Evolutionary conservation across 768 basidiomycete genomes (phyloP), one percentile per base, ranked within the genome.

Genomic region (Tubosaeta sp.): DNA sequence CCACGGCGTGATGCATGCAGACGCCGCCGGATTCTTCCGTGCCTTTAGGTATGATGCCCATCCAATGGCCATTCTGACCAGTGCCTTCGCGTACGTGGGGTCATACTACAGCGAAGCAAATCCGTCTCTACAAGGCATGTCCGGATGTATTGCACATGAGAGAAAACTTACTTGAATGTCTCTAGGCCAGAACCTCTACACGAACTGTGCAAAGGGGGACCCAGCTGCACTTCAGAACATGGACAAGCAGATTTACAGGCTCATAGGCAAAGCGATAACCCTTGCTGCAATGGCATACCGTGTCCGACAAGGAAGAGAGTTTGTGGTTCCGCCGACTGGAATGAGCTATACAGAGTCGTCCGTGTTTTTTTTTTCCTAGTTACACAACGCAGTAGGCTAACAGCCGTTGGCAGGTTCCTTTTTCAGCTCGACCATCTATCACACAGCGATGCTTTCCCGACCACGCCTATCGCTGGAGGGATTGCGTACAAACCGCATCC

Each of bases 281-380:
- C 74, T 94, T 35, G 92, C 92, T 54, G 90, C 92, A 80, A 94
- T 94, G 91, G 92, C 93, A 0, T 95, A 94, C 67, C 90, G 93
- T 27, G 80, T 94, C 30, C 86, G 93, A 35, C 90, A 92, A 72
- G 93, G 93, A 31, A 79, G 93, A 51, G 83, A 88, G 44, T 94
- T 95, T 61, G 90, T 94, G 16, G 79, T 77, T 0, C 90, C 93
- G 4, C 91, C 90, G 6, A 81, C 83, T 1, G 88, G 87, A 0
- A 75, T 93, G 46, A 87, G 83, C 61, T 94, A 94, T 59, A 82
- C 91, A 4, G 90, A 83, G 67, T 87, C 87, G 87, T 88, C 61
- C 59, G 56, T 57, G 9, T n/a, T n/a, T n/a, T n/a, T n/a, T n/a
- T n/a, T n/a, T n/a, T n/a, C 31, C 7, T n/a, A 31, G 6, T 22